Percentiles rank a stretch among this genome's conserved stretches.
Conservation (phyloP, 1,284 basidiomycete species). For the Austroboletus sp. region DNA sequence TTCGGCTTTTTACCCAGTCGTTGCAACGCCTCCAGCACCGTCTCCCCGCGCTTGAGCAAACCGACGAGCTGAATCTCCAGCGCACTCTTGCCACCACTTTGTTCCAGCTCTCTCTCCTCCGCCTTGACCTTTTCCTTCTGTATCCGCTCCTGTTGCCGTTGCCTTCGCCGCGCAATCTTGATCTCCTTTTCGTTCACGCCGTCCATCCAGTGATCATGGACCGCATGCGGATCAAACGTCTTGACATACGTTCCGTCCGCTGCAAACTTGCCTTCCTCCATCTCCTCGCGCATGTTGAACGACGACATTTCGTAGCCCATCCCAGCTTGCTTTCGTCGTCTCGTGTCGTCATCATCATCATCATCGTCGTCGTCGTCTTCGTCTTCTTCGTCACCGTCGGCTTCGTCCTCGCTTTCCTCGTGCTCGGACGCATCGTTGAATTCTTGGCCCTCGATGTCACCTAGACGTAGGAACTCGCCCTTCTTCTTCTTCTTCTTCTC, state of each 20-base stretch:
- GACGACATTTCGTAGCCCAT: conserved; percentile 92
- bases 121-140: conserved; percentile 65
- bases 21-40: conserved; percentile 83
- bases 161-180: conserved; percentile 68
- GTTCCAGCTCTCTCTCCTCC: conserved; percentile 63
- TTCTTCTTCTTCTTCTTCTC: conserved; percentile 38
- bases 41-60: conserved; percentile 82
- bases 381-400: conserved; percentile 36
- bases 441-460: conserved; percentile 94
- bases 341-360: conserved; percentile 74
- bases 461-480: conserved; percentile 73
- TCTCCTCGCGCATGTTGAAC: conserved; percentile 99
- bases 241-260: conserved; percentile 86
- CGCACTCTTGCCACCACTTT: conserved; percentile 60
- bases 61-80: conserved; percentile 65
- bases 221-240: conserved; percentile 83
- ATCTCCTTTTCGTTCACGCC: conserved; percentile 83
- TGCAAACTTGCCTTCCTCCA: conserved; percentile 94
- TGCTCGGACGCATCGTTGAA: conserved; percentile 54
- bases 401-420: conserved; percentile 41
- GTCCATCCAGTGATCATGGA: conserved; percentile 94
- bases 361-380: conserved; percentile 48
- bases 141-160: conserved; percentile 60
- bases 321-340: conserved; percentile 67
- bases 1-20: conserved; percentile 73